Evolutionary conservation across 805 yeast species (phyloP), one percentile per base, ranked within the genome.

Genomic region (Myxozyma udenii): DNA sequence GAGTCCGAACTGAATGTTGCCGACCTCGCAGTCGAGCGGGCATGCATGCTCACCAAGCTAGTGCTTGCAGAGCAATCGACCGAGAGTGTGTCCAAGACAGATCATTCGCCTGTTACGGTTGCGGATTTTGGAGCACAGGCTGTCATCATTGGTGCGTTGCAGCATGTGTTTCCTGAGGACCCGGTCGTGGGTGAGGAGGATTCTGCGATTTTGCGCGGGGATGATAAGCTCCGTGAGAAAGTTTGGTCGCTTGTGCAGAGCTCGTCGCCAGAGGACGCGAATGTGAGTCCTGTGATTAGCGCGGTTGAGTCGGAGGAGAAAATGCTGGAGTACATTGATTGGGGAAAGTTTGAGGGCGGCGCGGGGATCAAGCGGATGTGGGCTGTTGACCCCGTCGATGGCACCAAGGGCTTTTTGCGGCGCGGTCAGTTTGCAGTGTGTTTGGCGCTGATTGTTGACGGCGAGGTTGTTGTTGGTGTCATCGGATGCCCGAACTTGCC

Each of bases 301-400:
- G 53, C 49, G 4, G 51, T 68, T 38, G 55, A 63, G 9, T 65
- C 74, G 2, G 65, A 77, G 28, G 73, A 75, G 0, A 75, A 78
- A 28, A 75, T 91, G 44, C 77, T 78, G 58, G 74, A 78, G 4
- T 75, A 84, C 23, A 85, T 93, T 51, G 96, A 89, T 65, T 70
- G 75, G 53, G 98, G 98, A 43, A 76, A 79, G 63, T 86, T 85
- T 36, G 67, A 75, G 55, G 98, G 97, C 48, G 95, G 97, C 3
- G 61, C 71, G 28, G 73, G 68, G 33, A 95, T 95, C 22, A 43
- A 58, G 39, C 46, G 98, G 55, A 81, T 87, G 66, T 93, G 99
- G 99, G 95, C 97, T 0, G 72, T 93, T 64, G 99, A 93, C 65
- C 99, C 99, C 36, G 90, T 93, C 56, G 99, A 93, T 66, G 99